Percentiles rank a stretch among this genome's conserved stretches.
Conservation (phyloP, 2,329 filamentous ascomycete species). For the Thielaviopsis euricoi region DNA sequence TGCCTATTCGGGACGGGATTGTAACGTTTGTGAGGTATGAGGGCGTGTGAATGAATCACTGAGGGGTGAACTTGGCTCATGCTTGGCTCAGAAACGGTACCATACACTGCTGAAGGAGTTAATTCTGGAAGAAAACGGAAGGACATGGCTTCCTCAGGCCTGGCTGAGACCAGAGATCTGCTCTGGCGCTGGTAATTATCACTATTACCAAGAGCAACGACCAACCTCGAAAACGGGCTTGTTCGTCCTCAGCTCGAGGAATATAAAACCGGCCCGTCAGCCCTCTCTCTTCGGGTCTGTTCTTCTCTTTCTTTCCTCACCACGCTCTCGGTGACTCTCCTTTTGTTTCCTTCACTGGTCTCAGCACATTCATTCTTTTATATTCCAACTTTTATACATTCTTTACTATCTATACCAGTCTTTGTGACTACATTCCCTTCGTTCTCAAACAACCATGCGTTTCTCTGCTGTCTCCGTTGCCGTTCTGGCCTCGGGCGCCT, state of each 20-base stretch:
- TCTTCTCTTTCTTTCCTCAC: neutral
- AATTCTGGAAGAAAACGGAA: too few species aligned
- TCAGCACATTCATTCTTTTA: neutral
- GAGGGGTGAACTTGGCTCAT: too few species aligned
- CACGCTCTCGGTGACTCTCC: neutral
- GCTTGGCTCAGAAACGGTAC: too few species aligned
- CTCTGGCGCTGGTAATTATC: neutral
- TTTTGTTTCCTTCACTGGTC: neutral
- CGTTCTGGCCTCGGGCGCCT: slow-evolving; percentile 19
- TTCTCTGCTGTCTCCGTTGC: slow-evolving; percentile 14
- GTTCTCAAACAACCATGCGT: slow-evolving; percentile 9
- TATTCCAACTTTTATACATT: neutral
- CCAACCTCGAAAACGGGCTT: neutral
- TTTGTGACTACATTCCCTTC: too few species aligned
- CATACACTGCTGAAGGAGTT: too few species aligned
- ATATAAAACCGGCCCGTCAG: neutral
- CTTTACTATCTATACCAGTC: neutral
- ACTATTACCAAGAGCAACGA: neutral
- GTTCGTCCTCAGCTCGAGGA: neutral
- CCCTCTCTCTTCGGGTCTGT: neutral
- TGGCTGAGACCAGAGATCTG: too few species aligned
- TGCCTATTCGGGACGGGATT: neutral
- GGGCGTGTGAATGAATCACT: neutral
- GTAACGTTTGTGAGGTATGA: neutral
- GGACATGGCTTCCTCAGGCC: too few species aligned